Percentiles rank a stretch among this genome's conserved stretches.
phyloP scores from a whole-genome alignment of 2,329 filamentous ascomycete genomes.

The Fusarium pseudoanthophilum region DNA sequence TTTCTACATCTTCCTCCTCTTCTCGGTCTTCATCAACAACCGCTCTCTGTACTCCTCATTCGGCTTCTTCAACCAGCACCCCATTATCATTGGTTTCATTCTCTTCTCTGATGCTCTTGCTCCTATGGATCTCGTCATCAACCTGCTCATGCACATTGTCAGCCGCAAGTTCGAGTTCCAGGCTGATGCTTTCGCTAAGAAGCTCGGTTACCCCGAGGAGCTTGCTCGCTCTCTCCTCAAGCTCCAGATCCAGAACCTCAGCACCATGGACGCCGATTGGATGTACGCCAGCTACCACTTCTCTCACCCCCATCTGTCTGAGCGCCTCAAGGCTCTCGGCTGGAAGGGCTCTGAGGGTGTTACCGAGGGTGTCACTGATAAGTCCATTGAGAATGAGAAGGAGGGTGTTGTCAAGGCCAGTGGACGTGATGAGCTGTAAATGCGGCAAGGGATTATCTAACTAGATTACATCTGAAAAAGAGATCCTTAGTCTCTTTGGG shows the following conservation, averaged over 20 bases:
- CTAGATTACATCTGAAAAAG: slow-evolving; percentile 9
- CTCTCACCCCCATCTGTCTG: slow-evolving; percentile 94
- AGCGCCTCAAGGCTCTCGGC: slow-evolving; percentile 88
- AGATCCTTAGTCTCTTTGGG: neutral
- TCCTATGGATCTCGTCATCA: slow-evolving; percentile 93
- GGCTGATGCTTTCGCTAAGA: slow-evolving; percentile 88
- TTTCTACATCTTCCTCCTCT: slow-evolving; percentile 96
- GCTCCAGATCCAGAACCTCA: slow-evolving; percentile 97
- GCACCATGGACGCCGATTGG: slow-evolving; percentile 98
- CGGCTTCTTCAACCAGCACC: slow-evolving; percentile 83
- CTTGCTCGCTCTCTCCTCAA: slow-evolving; percentile 92
- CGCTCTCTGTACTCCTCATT: slow-evolving; percentile 89
- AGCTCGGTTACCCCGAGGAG: slow-evolving; percentile 84
- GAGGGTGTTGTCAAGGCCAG: slow-evolving; percentile 71
- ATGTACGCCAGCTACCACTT: slow-evolving; percentile 99
- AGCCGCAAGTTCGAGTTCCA: slow-evolving; percentile 96
- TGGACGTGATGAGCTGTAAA: slow-evolving; percentile 78
- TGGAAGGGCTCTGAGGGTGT: slow-evolving; percentile 76
- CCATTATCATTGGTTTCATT: slow-evolving; percentile 97
- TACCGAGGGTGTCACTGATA: slow-evolving; percentile 50
- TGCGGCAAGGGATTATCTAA: neutral
- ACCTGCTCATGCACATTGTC: slow-evolving; percentile 94
- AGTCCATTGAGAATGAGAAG: slow-evolving; percentile 50
- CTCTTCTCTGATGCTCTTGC: slow-evolving; percentile 97
- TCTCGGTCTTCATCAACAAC: slow-evolving; percentile 98